phyloP scores from a whole-genome alignment of 345 rosid genomes.

The Firmiana major region DNA sequence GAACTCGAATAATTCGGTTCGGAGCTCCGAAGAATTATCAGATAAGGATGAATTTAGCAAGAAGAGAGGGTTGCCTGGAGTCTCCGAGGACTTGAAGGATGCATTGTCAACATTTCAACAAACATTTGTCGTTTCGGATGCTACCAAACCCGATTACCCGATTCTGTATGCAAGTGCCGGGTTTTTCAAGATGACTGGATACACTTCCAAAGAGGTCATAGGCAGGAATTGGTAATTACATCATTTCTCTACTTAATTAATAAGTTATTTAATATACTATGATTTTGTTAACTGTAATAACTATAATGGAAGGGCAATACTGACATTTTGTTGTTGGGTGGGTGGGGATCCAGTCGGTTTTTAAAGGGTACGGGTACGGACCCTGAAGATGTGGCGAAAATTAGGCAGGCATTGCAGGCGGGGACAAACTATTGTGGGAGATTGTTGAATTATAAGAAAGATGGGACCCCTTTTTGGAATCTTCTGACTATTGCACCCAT shows the following conservation, averaged over 20 bases:
- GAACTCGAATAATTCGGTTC: slow-evolving; percentile 63
- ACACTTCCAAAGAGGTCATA: slow-evolving; percentile 82
- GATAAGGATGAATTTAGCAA: slow-evolving; percentile 40
- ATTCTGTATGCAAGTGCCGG: slow-evolving; percentile 97
- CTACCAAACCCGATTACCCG: slow-evolving; percentile 85
- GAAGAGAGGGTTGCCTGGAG: slow-evolving; percentile 58
- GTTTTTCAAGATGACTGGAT: slow-evolving; percentile 95
- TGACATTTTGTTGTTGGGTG: slow-evolving; percentile 4
- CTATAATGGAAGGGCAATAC: slow-evolving; percentile 12
- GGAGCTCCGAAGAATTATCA: slow-evolving; percentile 68
- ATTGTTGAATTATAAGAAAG: slow-evolving; percentile 87
- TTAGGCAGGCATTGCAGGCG: slow-evolving; percentile 54
- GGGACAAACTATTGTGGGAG: slow-evolving; percentile 84
- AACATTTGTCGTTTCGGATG: slow-evolving; percentile 94
- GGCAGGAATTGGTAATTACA: slow-evolving; percentile 93
- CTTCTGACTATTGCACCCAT: slow-evolving; percentile 91
- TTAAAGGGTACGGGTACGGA: slow-evolving; percentile 90
- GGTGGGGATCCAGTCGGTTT: slow-evolving; percentile 58
- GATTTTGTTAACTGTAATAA: slow-evolving; percentile 11
- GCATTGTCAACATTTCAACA: slow-evolving; percentile 89
- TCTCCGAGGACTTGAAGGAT: slow-evolving; percentile 73
- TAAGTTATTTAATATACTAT: neutral
- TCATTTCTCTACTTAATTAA: neutral
- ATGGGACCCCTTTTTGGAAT: slow-evolving; percentile 93
- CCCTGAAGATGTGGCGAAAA: slow-evolving; percentile 76